phyloP scores from a whole-genome alignment of 192 early-diverging fungal species.

The Umbelopsis sp. region DNA sequence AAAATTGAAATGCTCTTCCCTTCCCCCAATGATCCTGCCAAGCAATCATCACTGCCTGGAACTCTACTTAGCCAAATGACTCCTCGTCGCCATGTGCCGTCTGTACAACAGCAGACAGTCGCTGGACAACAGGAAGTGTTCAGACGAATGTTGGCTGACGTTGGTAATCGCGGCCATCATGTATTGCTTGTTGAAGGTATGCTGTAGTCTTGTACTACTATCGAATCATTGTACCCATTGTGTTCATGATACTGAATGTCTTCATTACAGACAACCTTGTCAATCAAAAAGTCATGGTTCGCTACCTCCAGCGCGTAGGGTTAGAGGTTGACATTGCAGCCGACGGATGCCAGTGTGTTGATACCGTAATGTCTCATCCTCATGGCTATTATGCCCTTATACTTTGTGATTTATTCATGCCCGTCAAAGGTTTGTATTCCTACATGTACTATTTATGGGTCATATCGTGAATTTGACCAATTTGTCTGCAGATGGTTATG shows the following conservation, averaged over 20 bases:
- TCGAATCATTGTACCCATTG: background rate
- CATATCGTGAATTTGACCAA: background rate
- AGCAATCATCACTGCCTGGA: too few species aligned
- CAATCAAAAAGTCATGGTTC: slow-evolving; percentile 59
- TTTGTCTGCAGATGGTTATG: slow-evolving; percentile 52
- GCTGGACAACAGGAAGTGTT: slow-evolving; percentile 55
- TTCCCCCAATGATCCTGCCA: background rate
- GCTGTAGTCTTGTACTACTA: background rate
- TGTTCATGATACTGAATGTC: background rate
- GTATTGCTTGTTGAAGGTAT: slow-evolving; percentile 57
- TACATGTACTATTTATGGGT: background rate
- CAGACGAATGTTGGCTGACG: slow-evolving; percentile 50
- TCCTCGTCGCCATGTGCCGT: background rate
- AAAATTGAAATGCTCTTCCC: slow-evolving; percentile 35
- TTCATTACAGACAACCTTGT: slow-evolving; percentile 51
- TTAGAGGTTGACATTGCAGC: slow-evolving; percentile 47
- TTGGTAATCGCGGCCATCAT: slow-evolving; percentile 50
- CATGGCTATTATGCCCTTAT: slow-evolving; percentile 51
- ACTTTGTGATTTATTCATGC: slow-evolving; percentile 64
- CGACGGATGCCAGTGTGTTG: slow-evolving; percentile 52
- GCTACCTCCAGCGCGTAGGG: slow-evolving; percentile 52
- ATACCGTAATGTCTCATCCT: slow-evolving; percentile 47
- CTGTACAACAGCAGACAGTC: slow-evolving; percentile 49
- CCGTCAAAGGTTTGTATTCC: slow-evolving; percentile 47
- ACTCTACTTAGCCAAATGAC: too few species aligned